Conservation (phyloP, 106 monocot genomes). For the Chionographis japonica region DNA sequence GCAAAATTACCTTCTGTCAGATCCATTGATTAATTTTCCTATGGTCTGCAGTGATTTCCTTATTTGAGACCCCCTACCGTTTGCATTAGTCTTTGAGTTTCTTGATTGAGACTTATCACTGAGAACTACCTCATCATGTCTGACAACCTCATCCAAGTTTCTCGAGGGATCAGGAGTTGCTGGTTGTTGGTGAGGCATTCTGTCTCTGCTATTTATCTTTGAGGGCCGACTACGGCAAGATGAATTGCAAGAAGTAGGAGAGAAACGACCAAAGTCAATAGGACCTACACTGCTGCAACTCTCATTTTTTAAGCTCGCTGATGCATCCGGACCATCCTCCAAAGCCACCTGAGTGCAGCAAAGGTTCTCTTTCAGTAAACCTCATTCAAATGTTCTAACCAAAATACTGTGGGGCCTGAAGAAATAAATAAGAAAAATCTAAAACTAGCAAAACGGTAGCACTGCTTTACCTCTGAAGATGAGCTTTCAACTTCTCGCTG, state of each 20-base stretch:
- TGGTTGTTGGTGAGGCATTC: not conserved
- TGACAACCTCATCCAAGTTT: slow-evolving; percentile 7
- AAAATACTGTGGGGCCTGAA: not conserved
- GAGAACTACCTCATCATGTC: slow-evolving; percentile 7
- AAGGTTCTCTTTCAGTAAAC: slow-evolving; percentile 3
- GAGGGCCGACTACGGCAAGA: not conserved
- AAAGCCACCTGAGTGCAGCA: not conserved
- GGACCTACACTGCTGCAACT: not conserved
- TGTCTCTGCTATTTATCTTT: not conserved
- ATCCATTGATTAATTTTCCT: slow-evolving; percentile 45
- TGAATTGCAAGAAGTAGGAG: slow-evolving; percentile 3
- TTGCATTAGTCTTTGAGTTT: slow-evolving; percentile 3
- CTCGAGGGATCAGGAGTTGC: not conserved
- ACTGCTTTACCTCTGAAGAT: not conserved
- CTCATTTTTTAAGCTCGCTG: not conserved
- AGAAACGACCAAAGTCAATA: not conserved
- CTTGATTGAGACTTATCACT: slow-evolving; percentile 14
- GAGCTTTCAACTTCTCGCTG: not conserved
- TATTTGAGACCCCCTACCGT: slow-evolving; percentile 21
- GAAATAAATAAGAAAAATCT: not conserved
- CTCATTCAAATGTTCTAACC: not conserved
- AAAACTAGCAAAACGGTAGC: not conserved
- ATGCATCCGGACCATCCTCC: not conserved
- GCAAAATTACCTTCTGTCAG: slow-evolving; percentile 37
- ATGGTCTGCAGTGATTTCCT: slow-evolving; percentile 45